Evolutionary conservation across 768 basidiomycete species (phyloP).

Genomic region (Clavulina sp.): DNA sequence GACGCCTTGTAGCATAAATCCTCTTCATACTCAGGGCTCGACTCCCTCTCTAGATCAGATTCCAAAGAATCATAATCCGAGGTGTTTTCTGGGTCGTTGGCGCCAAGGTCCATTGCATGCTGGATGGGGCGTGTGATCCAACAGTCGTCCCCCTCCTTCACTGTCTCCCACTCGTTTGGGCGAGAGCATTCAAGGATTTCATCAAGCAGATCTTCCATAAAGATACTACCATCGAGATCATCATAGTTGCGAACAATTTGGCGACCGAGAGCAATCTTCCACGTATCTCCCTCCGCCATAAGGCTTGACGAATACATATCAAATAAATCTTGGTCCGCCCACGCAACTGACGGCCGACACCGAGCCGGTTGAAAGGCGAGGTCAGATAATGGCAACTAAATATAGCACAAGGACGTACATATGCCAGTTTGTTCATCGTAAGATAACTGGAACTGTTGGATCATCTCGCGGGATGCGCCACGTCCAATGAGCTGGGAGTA

Average conservation of each 20-base stretch:
- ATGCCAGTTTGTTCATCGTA: constrained; percentile 1
- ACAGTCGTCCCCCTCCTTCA: neutral
- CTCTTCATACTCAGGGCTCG: too few relatives aligned
- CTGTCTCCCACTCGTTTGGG: neutral
- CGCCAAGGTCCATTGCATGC: too few relatives aligned
- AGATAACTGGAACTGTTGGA: neutral
- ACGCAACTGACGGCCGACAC: too few relatives aligned
- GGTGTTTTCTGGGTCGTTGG: too few relatives aligned
- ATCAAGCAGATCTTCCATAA: constrained; percentile 4
- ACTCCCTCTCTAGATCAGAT: too few relatives aligned
- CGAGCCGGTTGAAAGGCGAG: too few relatives aligned
- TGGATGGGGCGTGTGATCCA: too few relatives aligned
- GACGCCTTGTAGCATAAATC: too few relatives aligned
- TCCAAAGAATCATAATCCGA: too few relatives aligned
- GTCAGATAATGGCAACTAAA: neutral
- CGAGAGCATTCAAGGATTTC: neutral
- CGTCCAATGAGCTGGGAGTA: neutral
- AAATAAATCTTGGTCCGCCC: constrained; percentile 2
- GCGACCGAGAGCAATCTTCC: neutral
- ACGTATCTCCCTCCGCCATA: neutral
- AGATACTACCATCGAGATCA: constrained; percentile 4
- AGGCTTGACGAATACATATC: neutral
- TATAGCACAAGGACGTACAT: neutral
- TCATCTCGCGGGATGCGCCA: constrained; percentile 2
- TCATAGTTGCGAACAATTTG: neutral